phyloP scores from a whole-genome alignment of 202 grass and related monocot species.

The Musa balbisiana region DNA sequence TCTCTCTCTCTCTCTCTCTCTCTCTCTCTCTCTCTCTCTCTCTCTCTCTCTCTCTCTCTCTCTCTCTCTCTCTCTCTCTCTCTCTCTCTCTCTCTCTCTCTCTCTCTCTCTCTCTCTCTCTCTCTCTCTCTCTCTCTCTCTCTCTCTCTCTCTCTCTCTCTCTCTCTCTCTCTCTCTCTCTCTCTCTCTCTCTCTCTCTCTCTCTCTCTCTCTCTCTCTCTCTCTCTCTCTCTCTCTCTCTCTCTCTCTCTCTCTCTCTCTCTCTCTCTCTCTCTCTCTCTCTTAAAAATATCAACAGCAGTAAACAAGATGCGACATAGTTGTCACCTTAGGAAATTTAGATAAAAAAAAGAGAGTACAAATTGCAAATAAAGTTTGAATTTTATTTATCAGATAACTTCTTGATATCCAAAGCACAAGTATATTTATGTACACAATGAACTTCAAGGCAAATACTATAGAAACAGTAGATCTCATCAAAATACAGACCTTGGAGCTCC shows the following conservation, averaged over 20 bases:
- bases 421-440: neutral
- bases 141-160: too few species aligned
- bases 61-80: too few species aligned
- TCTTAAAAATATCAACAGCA: slow-evolving; percentile 7
- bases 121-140: neutral
- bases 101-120: too few species aligned
- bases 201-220: neutral
- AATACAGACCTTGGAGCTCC: slow-evolving; percentile 56
- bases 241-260: slow-evolving; percentile 7
- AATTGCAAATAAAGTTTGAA: too few species aligned
- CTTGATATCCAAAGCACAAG: too few species aligned
- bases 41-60: neutral
- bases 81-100: neutral
- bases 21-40: neutral
- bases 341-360: too few species aligned
- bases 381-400: too few species aligned
- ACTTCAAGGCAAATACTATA: neutral
- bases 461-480: neutral
- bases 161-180: neutral
- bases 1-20: neutral
- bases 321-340: neutral
- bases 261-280: neutral
- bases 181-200: neutral
- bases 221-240: neutral
- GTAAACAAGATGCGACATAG: neutral